A percentile compares a stretch with the other conserved stretches of the same genome.
Conservation (phyloP, 176 grass and related monocot genomes). For the Aegilops speltoides region DNA sequence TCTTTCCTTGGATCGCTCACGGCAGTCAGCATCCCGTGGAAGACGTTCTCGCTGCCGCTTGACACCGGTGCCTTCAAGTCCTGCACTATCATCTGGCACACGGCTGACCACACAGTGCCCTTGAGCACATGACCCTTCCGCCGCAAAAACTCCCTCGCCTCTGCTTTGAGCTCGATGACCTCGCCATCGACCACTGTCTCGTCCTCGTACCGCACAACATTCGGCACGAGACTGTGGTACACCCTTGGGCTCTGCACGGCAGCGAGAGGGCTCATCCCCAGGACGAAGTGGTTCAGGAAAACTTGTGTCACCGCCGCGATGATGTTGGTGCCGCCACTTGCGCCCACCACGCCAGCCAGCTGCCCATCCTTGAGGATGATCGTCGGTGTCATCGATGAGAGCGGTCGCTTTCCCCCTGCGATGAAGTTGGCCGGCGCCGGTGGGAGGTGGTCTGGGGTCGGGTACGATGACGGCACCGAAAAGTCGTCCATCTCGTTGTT, state of each 20-base stretch:
- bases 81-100: constrained; percentile 77
- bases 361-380: constrained; percentile 79
- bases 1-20: constrained; percentile 89
- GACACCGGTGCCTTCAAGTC: constrained; percentile 31
- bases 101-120: constrained; percentile 26
- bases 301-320: constrained; percentile 61
- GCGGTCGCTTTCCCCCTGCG: constrained; percentile 51
- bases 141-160: constrained; percentile 53
- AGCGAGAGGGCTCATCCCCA: constrained; percentile 67
- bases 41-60: constrained; percentile 5
- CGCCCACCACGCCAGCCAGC: constrained; percentile 74
- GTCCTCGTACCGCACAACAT: constrained; percentile 70
- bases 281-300: constrained; percentile 82
- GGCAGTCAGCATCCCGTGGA: constrained; percentile 71
- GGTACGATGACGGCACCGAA: constrained; percentile 47
- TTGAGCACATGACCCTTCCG: constrained; percentile 43
- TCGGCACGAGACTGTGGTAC: constrained; percentile 74
- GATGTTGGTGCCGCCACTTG: constrained; percentile 70
- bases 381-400: constrained; percentile 80
- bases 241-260: constrained; percentile 78
- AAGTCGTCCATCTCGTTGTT: constrained; percentile 99
- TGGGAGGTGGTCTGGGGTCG: constrained; percentile 55
- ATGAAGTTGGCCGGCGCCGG: constrained; percentile 91
- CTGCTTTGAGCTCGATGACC: constrained; percentile 44
- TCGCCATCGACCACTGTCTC: constrained; percentile 55